phyloP scores from a whole-genome alignment of 345 rosid genomes.

The Noccaea caerulescens region DNA sequence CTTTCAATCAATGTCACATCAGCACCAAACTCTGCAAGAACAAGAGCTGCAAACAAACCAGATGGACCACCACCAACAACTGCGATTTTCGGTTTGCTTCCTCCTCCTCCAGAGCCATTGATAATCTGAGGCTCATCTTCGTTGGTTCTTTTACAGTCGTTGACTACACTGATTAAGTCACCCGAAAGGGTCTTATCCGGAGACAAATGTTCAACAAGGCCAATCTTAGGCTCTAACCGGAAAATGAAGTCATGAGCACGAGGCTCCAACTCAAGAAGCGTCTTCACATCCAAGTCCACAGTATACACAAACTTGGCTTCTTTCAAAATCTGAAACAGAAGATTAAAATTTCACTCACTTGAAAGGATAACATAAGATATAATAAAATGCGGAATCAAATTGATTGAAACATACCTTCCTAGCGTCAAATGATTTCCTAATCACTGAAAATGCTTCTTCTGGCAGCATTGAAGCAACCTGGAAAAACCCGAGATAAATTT shows the following conservation, averaged over 20 bases:
- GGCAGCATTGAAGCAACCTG: constrained; percentile 95
- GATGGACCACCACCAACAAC: constrained; percentile 96
- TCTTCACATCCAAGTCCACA: constrained; percentile 77
- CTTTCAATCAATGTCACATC: constrained; percentile 92
- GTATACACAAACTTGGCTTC: constrained; percentile 93
- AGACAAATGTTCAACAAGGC: constrained; percentile 64
- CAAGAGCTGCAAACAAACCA: constrained; percentile 90
- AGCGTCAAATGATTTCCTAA: constrained; percentile 94
- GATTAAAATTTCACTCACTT: constrained; percentile 34
- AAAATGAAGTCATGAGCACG: constrained; percentile 82
- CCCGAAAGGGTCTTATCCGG: constrained; percentile 49
- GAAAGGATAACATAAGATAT: background rate
- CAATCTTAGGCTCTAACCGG: constrained; percentile 70
- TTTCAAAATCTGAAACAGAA: constrained; percentile 60
- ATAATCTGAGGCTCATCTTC: constrained; percentile 33
- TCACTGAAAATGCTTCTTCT: constrained; percentile 69
- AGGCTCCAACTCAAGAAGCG: constrained; percentile 81
- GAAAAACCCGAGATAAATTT: background rate
- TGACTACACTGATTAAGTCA: constrained; percentile 65
- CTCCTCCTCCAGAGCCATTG: constrained; percentile 37
- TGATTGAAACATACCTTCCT: constrained; percentile 62
- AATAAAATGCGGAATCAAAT: background rate
- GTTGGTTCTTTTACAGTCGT: constrained; percentile 46
- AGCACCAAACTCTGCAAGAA: constrained; percentile 94
- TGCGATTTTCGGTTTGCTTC: constrained; percentile 63